Conservation (phyloP, 169 alveolate genomes). For the Plasmodium chabaudi region DNA sequence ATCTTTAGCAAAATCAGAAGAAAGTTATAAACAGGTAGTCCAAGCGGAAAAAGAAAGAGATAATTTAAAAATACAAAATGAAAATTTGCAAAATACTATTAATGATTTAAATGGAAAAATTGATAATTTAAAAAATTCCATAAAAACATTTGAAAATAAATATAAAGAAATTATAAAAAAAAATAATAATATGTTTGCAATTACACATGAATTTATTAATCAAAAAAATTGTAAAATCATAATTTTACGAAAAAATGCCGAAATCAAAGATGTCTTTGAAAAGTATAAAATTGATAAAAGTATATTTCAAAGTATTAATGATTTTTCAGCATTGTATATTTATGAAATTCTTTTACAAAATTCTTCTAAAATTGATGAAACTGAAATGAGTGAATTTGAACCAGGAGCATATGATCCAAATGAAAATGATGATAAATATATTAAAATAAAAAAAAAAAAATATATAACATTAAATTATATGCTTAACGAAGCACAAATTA, state of each 20-base stretch:
- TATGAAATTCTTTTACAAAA: slow-evolving; percentile 24
- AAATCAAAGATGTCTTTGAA: slow-evolving; percentile 17
- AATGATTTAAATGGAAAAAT: background rate
- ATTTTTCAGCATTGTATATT: slow-evolving; percentile 27
- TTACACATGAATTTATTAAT: slow-evolving; percentile 63
- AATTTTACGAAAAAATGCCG: slow-evolving; percentile 9
- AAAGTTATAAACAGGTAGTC: slow-evolving; percentile 9
- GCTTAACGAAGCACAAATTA: slow-evolving; percentile 55
- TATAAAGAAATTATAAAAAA: slow-evolving; percentile 17
- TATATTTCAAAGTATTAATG: slow-evolving; percentile 1
- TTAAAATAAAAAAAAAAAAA: slow-evolving; percentile 43
- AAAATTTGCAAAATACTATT: background rate
- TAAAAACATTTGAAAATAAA: slow-evolving; percentile 23
- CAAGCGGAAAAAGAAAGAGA: slow-evolving; percentile 23
- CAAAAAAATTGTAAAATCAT: slow-evolving; percentile 27
- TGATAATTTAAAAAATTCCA: slow-evolving; percentile 13
- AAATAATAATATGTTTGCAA: slow-evolving; percentile 46
- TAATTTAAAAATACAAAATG: slow-evolving; percentile 8
- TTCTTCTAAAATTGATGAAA: slow-evolving; percentile 7
- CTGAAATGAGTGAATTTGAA: background rate
- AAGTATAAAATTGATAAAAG: slow-evolving; percentile 2
- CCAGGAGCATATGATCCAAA: background rate
- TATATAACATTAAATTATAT: slow-evolving; percentile 29
- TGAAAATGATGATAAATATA: slow-evolving; percentile 14
- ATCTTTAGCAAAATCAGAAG: slow-evolving; percentile 29